Percentiles rank a stretch among this genome's conserved stretches.
Conservation (phyloP, 2,329 filamentous ascomycete genomes). For the Trichoderma cornu-damae region DNA sequence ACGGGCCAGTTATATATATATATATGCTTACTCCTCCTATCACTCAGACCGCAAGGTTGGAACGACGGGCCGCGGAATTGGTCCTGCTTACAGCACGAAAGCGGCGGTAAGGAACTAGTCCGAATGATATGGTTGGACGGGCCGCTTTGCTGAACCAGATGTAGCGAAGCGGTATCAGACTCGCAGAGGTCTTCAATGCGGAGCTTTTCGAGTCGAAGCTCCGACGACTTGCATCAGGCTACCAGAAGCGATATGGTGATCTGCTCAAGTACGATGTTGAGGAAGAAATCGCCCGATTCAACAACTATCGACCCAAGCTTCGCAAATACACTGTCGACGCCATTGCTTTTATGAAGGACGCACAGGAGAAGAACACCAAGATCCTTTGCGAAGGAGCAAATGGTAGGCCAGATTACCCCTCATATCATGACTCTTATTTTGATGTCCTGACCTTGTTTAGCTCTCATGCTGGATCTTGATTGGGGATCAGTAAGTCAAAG, state of each 20-base stretch:
- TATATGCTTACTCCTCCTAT: background rate
- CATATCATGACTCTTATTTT: background rate
- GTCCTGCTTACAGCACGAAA: slow-evolving; percentile 32
- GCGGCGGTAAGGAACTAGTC: slow-evolving; percentile 21
- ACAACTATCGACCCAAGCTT: slow-evolving; percentile 53
- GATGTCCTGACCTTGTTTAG: slow-evolving; percentile 8
- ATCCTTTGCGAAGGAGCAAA: slow-evolving; percentile 64
- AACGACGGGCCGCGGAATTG: slow-evolving; percentile 39
- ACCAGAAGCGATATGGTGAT: slow-evolving; percentile 63
- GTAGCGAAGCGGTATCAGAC: slow-evolving; percentile 58
- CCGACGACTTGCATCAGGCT: slow-evolving; percentile 52
- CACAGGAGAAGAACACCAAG: slow-evolving; percentile 52
- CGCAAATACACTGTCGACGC: slow-evolving; percentile 61
- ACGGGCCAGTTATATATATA: background rate
- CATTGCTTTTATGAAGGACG: slow-evolving; percentile 57
- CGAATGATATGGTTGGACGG: background rate
- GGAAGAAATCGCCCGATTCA: slow-evolving; percentile 60
- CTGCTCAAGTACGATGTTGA: slow-evolving; percentile 62
- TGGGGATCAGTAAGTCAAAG: slow-evolving; percentile 14
- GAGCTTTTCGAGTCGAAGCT: slow-evolving; percentile 62
- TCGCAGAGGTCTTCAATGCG: slow-evolving; percentile 64
- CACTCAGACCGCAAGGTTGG: slow-evolving; percentile 29
- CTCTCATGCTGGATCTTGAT: slow-evolving; percentile 18
- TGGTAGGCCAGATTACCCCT: slow-evolving; percentile 11
- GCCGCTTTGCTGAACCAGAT: slow-evolving; percentile 21